Conservation (phyloP, 495 filamentous ascomycete species). For the Haplographium delicatum region DNA sequence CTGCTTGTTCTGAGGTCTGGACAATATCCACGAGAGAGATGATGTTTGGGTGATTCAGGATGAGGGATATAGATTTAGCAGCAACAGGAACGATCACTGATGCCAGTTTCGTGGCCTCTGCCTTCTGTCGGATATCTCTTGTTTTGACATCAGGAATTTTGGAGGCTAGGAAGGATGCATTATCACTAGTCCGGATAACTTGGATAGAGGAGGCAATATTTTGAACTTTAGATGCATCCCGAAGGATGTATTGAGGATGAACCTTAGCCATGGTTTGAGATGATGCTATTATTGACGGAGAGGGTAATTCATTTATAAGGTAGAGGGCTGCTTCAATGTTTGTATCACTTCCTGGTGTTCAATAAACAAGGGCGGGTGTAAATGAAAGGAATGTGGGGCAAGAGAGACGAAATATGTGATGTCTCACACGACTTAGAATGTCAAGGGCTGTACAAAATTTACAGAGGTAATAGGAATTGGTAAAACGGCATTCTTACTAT, state of each 20-base stretch:
- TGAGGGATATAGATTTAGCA: slow-evolving; percentile 8
- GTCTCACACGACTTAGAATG: no score
- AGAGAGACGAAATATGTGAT: neutral
- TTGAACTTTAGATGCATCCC: slow-evolving; percentile 8
- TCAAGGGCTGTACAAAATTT: no score
- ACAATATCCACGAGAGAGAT: slow-evolving; percentile 23
- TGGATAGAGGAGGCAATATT: slow-evolving; percentile 11
- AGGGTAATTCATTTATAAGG: neutral
- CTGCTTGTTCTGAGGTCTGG: neutral
- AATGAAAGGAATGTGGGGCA: neutral
- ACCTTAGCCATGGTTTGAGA: neutral
- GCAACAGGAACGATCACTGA: slow-evolving; percentile 15
- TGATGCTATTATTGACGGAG: neutral
- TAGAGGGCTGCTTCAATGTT: neutral
- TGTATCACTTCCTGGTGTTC: neutral
- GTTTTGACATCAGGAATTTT: slow-evolving; percentile 3
- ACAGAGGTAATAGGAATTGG: no score
- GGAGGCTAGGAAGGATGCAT: slow-evolving; percentile 20
- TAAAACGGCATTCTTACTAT: no score
- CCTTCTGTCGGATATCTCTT: slow-evolving; percentile 7
- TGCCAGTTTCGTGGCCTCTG: slow-evolving; percentile 13
- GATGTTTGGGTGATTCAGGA: slow-evolving; percentile 26
- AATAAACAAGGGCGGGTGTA: neutral
- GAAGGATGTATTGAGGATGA: slow-evolving; percentile 17
- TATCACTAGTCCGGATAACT: slow-evolving; percentile 21